Conservation (phyloP, 1,284 basidiomycete genomes). For the Fomitiporia mediterranea region DNA sequence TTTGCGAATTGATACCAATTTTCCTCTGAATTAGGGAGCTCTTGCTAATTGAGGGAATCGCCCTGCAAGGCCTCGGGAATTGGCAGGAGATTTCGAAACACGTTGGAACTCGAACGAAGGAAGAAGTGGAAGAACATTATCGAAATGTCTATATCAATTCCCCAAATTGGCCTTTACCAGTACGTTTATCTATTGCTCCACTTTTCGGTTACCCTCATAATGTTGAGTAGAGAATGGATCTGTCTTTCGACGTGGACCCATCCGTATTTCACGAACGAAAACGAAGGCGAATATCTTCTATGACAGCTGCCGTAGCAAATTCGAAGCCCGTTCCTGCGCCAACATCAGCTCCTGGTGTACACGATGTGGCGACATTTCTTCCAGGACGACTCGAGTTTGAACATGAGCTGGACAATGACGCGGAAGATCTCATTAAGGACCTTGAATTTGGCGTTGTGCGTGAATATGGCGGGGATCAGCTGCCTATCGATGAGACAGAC, state of each 20-base stretch:
- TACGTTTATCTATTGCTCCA: slow-evolving; percentile 33
- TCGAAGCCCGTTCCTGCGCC: slow-evolving; percentile 65
- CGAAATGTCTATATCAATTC: slow-evolving; percentile 78
- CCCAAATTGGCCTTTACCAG: slow-evolving; percentile 74
- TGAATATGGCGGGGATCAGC: slow-evolving; percentile 82
- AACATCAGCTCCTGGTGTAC: slow-evolving; percentile 90
- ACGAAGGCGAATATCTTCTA: slow-evolving; percentile 74
- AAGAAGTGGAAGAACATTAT: slow-evolving; percentile 94
- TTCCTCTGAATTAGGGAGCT: slow-evolving; percentile 60
- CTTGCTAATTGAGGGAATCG: slow-evolving; percentile 85
- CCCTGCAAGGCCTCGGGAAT: slow-evolving; percentile 89
- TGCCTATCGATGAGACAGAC: slow-evolving; percentile 70
- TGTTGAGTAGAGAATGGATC: slow-evolving; percentile 54
- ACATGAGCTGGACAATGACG: slow-evolving; percentile 94
- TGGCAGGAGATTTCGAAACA: slow-evolving; percentile 98
- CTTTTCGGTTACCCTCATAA: slow-evolving; percentile 5
- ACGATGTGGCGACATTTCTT: slow-evolving; percentile 92
- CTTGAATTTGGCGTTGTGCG: slow-evolving; percentile 90
- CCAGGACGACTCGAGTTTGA: slow-evolving; percentile 98
- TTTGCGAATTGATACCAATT: slow-evolving; percentile 2
- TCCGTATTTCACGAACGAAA: slow-evolving; percentile 85
- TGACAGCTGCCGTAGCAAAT: slow-evolving; percentile 51
- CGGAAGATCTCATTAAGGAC: slow-evolving; percentile 93
- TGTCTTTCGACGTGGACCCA: slow-evolving; percentile 67
- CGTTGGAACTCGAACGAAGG: slow-evolving; percentile 90